These are phyloP conservation scores for Jacaranda copaia DNA, from an alignment of 257 asterid genomes.

Conservation along the genomic window DNA sequence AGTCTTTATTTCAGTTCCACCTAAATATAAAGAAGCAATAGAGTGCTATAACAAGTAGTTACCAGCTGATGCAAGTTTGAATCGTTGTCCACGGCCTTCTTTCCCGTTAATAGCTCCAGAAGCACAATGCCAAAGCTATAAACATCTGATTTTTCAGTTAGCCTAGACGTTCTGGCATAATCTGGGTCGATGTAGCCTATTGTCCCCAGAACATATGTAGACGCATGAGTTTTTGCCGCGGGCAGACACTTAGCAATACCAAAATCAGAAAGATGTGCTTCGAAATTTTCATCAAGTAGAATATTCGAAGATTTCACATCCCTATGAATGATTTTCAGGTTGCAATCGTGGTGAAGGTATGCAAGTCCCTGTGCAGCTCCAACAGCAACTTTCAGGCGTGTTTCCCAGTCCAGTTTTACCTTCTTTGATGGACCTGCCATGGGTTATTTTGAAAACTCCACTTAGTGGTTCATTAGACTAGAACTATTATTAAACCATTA, in stretches of 20 bases:
- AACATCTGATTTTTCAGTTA: slow-evolving; percentile 92
- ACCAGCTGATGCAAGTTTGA: slow-evolving; percentile 94
- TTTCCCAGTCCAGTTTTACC: slow-evolving; percentile 97
- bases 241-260: slow-evolving; percentile 87
- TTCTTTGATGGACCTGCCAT: slow-evolving; percentile 75
- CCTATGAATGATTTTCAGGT: slow-evolving; percentile 85
- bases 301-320: slow-evolving; percentile 95
- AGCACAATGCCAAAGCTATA: slow-evolving; percentile 97
- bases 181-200: slow-evolving; percentile 98
- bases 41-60: slow-evolving; percentile 4
- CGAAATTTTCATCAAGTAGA: slow-evolving; percentile 83
- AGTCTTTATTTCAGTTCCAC: too few species aligned
- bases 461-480: too few species aligned
- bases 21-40: too few species aligned
- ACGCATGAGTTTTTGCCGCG: slow-evolving; percentile 77
- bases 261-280: slow-evolving; percentile 93
- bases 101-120: slow-evolving; percentile 92
- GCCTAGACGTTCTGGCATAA: slow-evolving; percentile 89
- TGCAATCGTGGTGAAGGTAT: slow-evolving; percentile 96
- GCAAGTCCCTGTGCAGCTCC: slow-evolving; percentile 99
- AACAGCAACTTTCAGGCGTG: slow-evolving; percentile 83
- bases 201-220: slow-evolving; percentile 92
- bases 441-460: too few species aligned
- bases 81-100: slow-evolving; percentile 85
- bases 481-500: background rate